A percentile compares a stretch with the other conserved stretches of the same genome.
Conservation (phyloP, 306 rosid genomes). For the Glycine latifolia region DNA sequence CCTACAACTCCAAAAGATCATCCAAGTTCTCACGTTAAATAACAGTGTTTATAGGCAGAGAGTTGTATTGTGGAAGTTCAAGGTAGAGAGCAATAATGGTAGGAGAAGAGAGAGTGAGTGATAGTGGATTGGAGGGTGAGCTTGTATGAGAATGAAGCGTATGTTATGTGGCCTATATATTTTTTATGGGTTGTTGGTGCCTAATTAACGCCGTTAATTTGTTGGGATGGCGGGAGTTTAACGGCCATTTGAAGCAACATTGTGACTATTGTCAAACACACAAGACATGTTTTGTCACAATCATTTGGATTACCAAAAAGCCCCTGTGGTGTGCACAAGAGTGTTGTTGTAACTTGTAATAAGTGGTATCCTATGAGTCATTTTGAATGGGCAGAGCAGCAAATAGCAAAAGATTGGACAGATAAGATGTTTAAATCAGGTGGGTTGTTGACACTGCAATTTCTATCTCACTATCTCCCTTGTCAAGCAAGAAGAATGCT, state of each 20-base stretch:
- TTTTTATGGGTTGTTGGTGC: conserved; percentile 56
- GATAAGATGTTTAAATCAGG: conserved; percentile 45
- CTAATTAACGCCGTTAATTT: conserved; percentile 58
- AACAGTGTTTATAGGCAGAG: conserved; percentile 36
- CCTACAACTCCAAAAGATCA: conserved; percentile 47
- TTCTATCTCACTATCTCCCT: no score
- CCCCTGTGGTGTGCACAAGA: neutral
- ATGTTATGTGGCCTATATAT: conserved; percentile 56
- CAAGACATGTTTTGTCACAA: neutral
- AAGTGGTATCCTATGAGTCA: no score
- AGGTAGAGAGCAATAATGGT: conserved; percentile 12
- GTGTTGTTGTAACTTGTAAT: neutral
- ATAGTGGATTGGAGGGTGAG: conserved; percentile 30
- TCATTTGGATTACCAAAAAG: conserved; percentile 22
- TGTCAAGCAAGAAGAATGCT: no score
- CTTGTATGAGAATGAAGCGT: conserved; percentile 56
- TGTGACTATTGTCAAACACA: no score
- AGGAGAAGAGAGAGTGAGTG: conserved; percentile 28
- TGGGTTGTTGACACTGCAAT: neutral
- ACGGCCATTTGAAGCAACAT: conserved; percentile 59
- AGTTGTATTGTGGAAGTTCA: neutral
- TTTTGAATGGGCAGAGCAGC: no score
- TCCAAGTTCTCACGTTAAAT: conserved; percentile 16
- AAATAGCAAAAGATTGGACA: neutral
- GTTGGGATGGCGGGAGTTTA: conserved; percentile 31